Percentiles rank a stretch among this genome's conserved stretches.
Evolutionary conservation across 2,329 filamentous ascomycete species (phyloP).

Genomic region (Laburnicola sp.): DNA sequence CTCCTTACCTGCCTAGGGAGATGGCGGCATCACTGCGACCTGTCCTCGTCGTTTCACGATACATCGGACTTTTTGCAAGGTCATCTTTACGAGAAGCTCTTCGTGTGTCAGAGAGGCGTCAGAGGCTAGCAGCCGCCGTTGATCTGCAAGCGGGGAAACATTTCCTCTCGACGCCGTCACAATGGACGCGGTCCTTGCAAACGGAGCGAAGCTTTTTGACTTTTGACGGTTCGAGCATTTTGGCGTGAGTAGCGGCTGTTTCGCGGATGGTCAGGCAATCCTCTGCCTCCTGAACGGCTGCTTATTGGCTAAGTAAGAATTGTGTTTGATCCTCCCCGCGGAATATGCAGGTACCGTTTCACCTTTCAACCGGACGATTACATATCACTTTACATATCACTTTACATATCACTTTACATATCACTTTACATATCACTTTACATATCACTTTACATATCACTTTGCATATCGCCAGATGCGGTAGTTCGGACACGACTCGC

Average conservation of each 20-base stretch:
- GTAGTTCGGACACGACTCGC: constrained; percentile 4
- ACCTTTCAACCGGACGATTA: constrained; percentile 12
- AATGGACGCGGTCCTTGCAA: not conserved
- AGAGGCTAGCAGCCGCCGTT: not conserved
- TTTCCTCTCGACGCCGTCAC: not conserved
- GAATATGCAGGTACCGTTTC: constrained; percentile 43
- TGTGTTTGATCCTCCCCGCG: constrained; percentile 34
- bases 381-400: too few species aligned
- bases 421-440: too few species aligned
- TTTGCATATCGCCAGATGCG: too few species aligned
- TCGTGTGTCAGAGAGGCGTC: constrained; percentile 2
- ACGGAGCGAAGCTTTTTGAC: not conserved
- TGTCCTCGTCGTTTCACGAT: constrained; percentile 6
- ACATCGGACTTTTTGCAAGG: constrained; percentile 1
- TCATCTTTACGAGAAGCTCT: constrained; percentile 1
- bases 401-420: too few species aligned
- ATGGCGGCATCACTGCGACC: not conserved
- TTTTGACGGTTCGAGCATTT: not conserved
- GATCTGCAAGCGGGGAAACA: not conserved
- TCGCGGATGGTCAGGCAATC: constrained; percentile 18
- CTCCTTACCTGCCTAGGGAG: too few species aligned
- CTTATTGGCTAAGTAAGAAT: constrained; percentile 17
- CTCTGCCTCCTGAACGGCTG: constrained; percentile 12
- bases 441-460: too few species aligned
- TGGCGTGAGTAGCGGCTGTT: constrained; percentile 24